Base-by-base conservation (phyloP, 1,139 yeast species). In the Yamadazyma jaroonii region DNA sequence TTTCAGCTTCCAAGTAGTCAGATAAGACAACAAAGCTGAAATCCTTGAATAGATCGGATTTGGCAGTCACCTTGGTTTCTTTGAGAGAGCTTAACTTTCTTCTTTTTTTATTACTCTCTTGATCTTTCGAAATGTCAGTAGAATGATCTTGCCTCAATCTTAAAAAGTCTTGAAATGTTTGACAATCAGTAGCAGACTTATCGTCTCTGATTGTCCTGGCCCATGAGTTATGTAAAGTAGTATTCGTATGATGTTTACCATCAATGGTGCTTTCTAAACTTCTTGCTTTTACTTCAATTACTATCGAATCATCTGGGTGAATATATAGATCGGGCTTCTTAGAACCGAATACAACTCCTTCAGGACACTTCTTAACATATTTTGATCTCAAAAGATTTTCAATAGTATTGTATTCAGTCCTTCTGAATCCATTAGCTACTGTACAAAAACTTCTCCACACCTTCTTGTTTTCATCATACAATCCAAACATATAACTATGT, bases 221-320 rank as follows among this genome's bases (percentile, higher is more conserved):
- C 54, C 88, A 81, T 0, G 92, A 85, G 48, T 85, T 84, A 46
- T 88, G 77, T 20, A 92, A 64, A 0, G 96, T 86, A 4, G 83
- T 69, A 0, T 81, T 84, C 0, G 81, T 78, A 1, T 81, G 80
- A 51, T 79, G 89, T 3, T 72, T 68, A 13, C 54, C 59, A 13
- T 65, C 70, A 27, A 71, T 53, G 39, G 75, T 57, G 47, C 64
- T 63, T 46, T 80, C 81, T 10, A 88, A 70, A 5, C 90, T 81
- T 29, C 96, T 67, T 0, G 96, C 95, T 53, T 85, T 87, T 8
- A 90, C 78, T 54, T 89, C 95, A n/a, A 92, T 55, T 0, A 90
- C 94, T 1, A 89, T 53, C 1, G 95, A 84, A 31, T 86, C 78
- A 26, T 67, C 62, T 0, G 97, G 97, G 42, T 81, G 66, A 22